Conservation (phyloP, 1,284 basidiomycete species). For the Cryptococcus sp. region DNA sequence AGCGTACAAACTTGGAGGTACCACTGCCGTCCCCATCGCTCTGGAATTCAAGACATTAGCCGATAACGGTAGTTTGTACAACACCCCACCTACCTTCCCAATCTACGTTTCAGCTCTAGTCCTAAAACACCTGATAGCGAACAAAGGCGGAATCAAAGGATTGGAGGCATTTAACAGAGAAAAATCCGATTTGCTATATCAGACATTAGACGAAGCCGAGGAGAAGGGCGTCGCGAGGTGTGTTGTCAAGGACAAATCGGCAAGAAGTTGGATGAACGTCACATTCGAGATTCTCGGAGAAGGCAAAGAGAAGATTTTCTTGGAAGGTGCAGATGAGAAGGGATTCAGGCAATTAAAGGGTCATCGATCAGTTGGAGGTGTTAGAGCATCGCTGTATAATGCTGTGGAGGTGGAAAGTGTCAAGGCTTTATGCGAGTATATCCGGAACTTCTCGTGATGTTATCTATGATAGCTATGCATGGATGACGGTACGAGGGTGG, state of each 20-base stretch:
- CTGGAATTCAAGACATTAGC: slow-evolving; percentile 82
- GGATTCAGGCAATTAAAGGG: slow-evolving; percentile 85
- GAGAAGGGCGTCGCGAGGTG: slow-evolving; percentile 61
- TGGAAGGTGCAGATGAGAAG: slow-evolving; percentile 68
- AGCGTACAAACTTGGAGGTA: slow-evolving; percentile 67
- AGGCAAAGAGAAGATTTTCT: slow-evolving; percentile 66
- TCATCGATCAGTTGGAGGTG: slow-evolving; percentile 63
- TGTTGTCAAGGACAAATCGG: slow-evolving; percentile 62
- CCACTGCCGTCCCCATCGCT: slow-evolving; percentile 55
- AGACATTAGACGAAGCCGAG: slow-evolving; percentile 64
- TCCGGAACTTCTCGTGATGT: slow-evolving; percentile 14
- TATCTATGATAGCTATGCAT: too few species aligned
- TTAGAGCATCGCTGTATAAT: slow-evolving; percentile 92
- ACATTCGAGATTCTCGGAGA: slow-evolving; percentile 71
- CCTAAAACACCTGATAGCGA: slow-evolving; percentile 61
- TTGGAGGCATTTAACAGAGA: slow-evolving; percentile 63
- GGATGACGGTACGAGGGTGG: too few species aligned
- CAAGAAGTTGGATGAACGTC: slow-evolving; percentile 89
- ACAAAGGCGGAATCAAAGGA: slow-evolving; percentile 65
- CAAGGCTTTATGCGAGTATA: slow-evolving; percentile 50
- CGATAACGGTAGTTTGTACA: slow-evolving; percentile 79
- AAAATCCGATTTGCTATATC: slow-evolving; percentile 74
- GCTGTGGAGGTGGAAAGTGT: slow-evolving; percentile 79
- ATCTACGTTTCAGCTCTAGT: slow-evolving; percentile 91
- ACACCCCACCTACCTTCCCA: slow-evolving; percentile 89